Percentiles rank a stretch among this genome's conserved stretches.
phyloP scores from a whole-genome alignment of 768 basidiomycete species.

The Punctularia strigosozonata region DNA sequence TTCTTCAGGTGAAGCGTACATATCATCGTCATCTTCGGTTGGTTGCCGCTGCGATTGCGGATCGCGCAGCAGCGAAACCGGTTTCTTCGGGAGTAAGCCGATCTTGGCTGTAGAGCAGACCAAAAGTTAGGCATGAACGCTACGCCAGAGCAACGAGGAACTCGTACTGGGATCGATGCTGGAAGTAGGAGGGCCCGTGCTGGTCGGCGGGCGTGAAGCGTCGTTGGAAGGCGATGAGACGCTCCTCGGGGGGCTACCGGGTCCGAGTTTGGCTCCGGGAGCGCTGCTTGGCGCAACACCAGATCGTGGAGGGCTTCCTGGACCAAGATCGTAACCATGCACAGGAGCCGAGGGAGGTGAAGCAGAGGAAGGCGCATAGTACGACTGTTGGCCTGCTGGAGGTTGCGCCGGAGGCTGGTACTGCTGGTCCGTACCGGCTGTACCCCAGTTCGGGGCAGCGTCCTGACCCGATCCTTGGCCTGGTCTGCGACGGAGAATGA shows the following conservation, averaged over 20 bases:
- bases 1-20: no score
- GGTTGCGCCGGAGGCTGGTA: neutral
- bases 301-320: no score
- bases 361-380: neutral
- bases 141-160: neutral
- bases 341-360: neutral
- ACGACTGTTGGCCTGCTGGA: neutral
- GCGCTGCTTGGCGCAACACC: no score
- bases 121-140: no score
- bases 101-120: conserved; percentile 40
- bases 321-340: no score
- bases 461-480: neutral
- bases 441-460: neutral
- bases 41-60: conserved; percentile 18
- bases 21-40: conserved; percentile 32
- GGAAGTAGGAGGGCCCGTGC: conserved; percentile 1
- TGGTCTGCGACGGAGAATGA: neutral
- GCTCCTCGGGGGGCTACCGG: no score
- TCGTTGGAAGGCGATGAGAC: no score
- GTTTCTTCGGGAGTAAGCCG: conserved; percentile 62
- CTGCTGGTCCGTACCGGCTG: neutral
- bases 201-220: neutral
- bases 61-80: conserved; percentile 41
- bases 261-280: no score
- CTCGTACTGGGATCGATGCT: conserved; percentile 4